A percentile compares a stretch with the other conserved stretches of the same genome.
phyloP scores from a whole-genome alignment of 2,329 filamentous ascomycete species.

The Bertia moriformis region DNA sequence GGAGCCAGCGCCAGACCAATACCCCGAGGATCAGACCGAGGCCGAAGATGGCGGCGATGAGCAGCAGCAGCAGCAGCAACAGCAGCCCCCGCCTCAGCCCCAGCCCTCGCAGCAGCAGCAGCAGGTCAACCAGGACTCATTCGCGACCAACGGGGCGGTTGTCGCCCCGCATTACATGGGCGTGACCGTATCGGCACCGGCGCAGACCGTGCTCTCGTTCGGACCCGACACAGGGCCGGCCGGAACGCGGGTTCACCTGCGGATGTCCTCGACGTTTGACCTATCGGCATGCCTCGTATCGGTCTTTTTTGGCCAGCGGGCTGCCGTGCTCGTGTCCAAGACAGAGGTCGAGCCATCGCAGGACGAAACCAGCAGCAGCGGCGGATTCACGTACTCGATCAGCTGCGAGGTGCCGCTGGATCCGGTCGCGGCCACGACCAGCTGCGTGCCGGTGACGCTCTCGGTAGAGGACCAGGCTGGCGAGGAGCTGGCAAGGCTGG shows the following conservation, averaged over 20 bases:
- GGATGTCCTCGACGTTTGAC: constrained; percentile 64
- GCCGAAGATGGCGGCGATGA: too few relatives aligned
- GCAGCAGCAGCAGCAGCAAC: constrained; percentile 20
- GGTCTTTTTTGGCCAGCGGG: constrained; percentile 50
- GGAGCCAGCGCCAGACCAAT: too few relatives aligned
- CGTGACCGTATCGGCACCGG: constrained; percentile 40
- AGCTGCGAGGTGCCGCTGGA: constrained; percentile 55
- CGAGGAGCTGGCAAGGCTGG: constrained; percentile 34
- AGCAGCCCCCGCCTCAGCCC: constrained; percentile 31
- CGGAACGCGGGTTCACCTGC: constrained; percentile 59
- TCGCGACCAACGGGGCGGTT: constrained; percentile 45
- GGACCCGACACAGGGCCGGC: constrained; percentile 53
- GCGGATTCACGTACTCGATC: constrained; percentile 56
- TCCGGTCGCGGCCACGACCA: constrained; percentile 29
- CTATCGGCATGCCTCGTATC: constrained; percentile 40
- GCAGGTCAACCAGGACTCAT: constrained; percentile 39
- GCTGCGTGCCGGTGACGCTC: constrained; percentile 38
- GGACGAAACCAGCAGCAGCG: constrained; percentile 51
- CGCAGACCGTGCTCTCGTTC: constrained; percentile 53
- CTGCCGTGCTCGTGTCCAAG: too few relatives aligned
- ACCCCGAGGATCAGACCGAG: too few relatives aligned
- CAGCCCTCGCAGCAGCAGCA: constrained; percentile 32
- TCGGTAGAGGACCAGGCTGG: constrained; percentile 34
- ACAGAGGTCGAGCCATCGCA: too few relatives aligned
- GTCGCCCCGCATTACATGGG: too few relatives aligned